Evolutionary conservation across 441 rosid species (phyloP).

Genomic region (Gossypium schwendimanii): DNA sequence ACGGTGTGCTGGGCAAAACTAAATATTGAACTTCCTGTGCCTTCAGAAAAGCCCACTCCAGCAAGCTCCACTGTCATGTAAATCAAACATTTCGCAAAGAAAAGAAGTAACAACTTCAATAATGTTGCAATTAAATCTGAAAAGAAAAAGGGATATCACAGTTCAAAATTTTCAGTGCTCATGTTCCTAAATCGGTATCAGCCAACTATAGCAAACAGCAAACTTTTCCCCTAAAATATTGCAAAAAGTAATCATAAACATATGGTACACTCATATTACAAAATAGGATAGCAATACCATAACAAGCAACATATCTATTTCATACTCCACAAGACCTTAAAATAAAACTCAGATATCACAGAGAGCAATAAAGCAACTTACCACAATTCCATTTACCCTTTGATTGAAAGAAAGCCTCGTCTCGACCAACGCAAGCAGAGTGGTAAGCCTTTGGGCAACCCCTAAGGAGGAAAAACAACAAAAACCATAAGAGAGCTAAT

Average conservation of each 20-base stretch:
- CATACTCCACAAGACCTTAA: background rate
- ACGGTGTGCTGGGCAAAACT: slow-evolving; percentile 25
- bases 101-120: slow-evolving; percentile 31
- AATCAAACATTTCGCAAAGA: slow-evolving; percentile 33
- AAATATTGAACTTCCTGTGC: slow-evolving; percentile 29
- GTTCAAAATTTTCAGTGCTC: slow-evolving; percentile 9
- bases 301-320: background rate
- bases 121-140: slow-evolving; percentile 12
- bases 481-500: slow-evolving; percentile 12
- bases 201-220: background rate
- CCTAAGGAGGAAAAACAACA: slow-evolving; percentile 35
- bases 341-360: background rate
- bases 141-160: slow-evolving; percentile 9
- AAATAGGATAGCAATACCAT: background rate
- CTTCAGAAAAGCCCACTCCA: slow-evolving; percentile 34
- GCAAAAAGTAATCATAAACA: background rate
- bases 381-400: slow-evolving; percentile 94
- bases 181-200: background rate
- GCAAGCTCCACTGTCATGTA: slow-evolving; percentile 30
- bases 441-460: slow-evolving; percentile 98
- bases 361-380: slow-evolving; percentile 26
- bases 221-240: background rate
- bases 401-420: slow-evolving; percentile 74
- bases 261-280: background rate
- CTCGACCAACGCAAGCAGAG: slow-evolving; percentile 76